Evolutionary conservation across 768 basidiomycete species (phyloP), one percentile per base, ranked within the genome.

Genomic region (Tephrocybe sp.): DNA sequence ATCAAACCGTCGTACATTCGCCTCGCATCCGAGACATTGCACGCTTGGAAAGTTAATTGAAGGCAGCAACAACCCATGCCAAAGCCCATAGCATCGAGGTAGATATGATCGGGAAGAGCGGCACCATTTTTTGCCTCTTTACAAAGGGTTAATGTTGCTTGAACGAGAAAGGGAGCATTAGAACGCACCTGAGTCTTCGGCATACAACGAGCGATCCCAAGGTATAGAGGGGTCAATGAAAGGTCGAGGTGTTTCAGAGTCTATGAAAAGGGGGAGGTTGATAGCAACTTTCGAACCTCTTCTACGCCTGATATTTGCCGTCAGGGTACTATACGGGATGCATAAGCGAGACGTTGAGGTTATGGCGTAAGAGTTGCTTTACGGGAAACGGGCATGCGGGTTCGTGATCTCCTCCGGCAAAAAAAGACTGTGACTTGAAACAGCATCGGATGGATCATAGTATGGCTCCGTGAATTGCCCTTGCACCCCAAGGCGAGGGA

Each of bases 1-100:
- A 97, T 86, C 43, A 99, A 76, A n/a, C 90, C 91, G 65, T 99
- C 97, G 64, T 99, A 99, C 70, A 98, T 83, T 47, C 90, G 77
- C 62, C 92, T 78, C 9, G 97, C 94, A 65, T 99, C 94, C 26
- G 81, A 78, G 22, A 99, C 84, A 70, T 92, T 93, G 69, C 92
- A 97, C 2, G 94, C 88, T 68, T 99, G 97, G 72, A 98, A 98
- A 12, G 97, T 99, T 53, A 98, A 78, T 62, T 99, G 97, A 44
- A 99, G 76, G 68, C 97, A 98, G 61, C 92, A 96, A 58, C 96
- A 98, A 5, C 97, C 97, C 97, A 98, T 99, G 39, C 97, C 97
- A 66, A 99, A 99, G 24, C 95, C 96, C 97, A 98, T 98, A 8
- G 97, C 95, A 66, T 99, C 97, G 75, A 98, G 80, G 65, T 98